A percentile compares a stretch with the other conserved stretches of the same genome.
Evolutionary conservation across 345 rosid genomes (phyloP).

Genomic region (Luvunga scandens): DNA sequence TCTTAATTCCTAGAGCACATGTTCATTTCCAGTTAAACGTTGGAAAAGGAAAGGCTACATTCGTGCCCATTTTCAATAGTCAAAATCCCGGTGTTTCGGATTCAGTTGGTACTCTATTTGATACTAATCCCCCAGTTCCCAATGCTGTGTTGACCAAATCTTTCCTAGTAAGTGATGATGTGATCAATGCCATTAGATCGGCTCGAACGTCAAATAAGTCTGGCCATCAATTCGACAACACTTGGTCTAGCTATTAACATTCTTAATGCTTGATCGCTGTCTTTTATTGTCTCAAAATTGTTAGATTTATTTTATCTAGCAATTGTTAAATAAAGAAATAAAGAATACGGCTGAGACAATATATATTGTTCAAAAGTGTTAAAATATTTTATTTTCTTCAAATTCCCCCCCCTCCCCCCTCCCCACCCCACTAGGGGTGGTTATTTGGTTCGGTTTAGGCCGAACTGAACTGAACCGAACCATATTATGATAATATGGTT

Average conservation of each 20-base stretch:
- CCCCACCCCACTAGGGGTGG: no score
- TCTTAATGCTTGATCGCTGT: neutral
- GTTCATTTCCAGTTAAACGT: slow-evolving; percentile 77
- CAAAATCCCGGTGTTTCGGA: slow-evolving; percentile 55
- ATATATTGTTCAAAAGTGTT: no score
- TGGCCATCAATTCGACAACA: neutral
- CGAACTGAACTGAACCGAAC: no score
- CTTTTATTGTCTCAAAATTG: neutral
- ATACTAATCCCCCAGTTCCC: slow-evolving; percentile 49
- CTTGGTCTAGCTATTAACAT: neutral
- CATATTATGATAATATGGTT: no score
- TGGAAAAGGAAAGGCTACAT: slow-evolving; percentile 57
- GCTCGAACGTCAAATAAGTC: slow-evolving; percentile 7
- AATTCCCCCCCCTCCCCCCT: no score
- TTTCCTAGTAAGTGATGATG: slow-evolving; percentile 43
- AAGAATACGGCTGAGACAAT: neutral
- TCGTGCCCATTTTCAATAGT: slow-evolving; percentile 72
- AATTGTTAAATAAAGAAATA: no score
- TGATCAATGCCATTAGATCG: slow-evolving; percentile 44
- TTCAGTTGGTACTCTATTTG: slow-evolving; percentile 39
- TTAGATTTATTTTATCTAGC: neutral
- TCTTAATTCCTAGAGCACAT: slow-evolving; percentile 60
- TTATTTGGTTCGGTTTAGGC: no score
- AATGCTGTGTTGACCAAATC: slow-evolving; percentile 52
- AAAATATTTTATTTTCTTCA: no score